phyloP scores from a whole-genome alignment of 805 yeast species.

The Spathaspora girioi region DNA sequence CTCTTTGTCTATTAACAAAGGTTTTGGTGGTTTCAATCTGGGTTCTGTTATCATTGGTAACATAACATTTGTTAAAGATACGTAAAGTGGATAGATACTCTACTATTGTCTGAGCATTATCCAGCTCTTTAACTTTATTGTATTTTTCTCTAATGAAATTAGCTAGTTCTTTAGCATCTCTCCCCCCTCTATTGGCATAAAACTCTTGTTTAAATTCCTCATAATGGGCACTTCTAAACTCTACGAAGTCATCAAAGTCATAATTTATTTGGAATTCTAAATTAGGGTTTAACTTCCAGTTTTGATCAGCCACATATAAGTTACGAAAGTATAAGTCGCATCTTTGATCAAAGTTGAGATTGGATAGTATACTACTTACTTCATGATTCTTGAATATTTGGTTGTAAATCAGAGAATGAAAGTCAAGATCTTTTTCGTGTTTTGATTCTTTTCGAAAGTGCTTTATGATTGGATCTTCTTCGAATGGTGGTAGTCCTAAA shows the following conservation, averaged over 20 bases:
- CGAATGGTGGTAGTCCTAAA: neutral
- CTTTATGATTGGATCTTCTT: neutral
- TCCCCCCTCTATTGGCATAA: neutral
- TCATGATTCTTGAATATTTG: constrained; percentile 17
- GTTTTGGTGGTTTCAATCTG: neutral
- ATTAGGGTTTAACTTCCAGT: constrained; percentile 40
- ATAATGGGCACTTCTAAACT: constrained; percentile 16
- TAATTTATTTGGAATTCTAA: constrained; percentile 14
- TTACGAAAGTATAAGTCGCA: constrained; percentile 43
- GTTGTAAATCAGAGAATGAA: constrained; percentile 19
- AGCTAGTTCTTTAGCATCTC: constrained; percentile 6
- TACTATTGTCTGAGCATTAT: constrained; percentile 28
- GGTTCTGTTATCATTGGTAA: constrained; percentile 17
- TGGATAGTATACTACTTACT: constrained; percentile 16
- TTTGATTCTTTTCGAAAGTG: neutral
- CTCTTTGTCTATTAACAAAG: constrained; percentile 5
- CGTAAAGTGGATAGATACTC: constrained; percentile 43
- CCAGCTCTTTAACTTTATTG: constrained; percentile 13
- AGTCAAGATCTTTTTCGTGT: neutral
- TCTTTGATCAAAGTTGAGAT: constrained; percentile 12
- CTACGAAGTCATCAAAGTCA: constrained; percentile 22
- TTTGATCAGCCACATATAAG: constrained; percentile 30
- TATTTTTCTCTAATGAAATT: constrained; percentile 26
- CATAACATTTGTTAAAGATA: constrained; percentile 41
- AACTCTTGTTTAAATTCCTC: constrained; percentile 13